Conservation (phyloP, 2,329 filamentous ascomycete species). For the Diaporthe citrichinensis region DNA sequence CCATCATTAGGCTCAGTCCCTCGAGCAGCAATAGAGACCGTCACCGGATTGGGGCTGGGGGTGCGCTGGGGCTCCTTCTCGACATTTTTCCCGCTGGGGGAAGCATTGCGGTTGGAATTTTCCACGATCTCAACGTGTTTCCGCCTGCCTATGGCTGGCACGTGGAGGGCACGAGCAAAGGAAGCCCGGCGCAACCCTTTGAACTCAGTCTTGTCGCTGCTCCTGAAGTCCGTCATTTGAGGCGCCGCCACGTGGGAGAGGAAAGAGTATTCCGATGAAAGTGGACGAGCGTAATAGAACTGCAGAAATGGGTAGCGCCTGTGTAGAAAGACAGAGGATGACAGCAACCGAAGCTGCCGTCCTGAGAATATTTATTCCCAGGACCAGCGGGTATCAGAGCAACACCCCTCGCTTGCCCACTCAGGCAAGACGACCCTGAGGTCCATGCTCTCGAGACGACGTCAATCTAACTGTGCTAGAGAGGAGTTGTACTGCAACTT, state of each 20-base stretch:
- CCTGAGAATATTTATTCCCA: conserved; percentile 28
- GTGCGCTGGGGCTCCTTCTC: background rate
- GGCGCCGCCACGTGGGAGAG: background rate
- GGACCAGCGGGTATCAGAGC: conserved; percentile 6
- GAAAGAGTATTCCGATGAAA: background rate
- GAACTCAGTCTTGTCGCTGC: conserved; percentile 28
- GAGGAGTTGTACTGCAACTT: conserved; percentile 21
- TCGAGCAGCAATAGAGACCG: background rate
- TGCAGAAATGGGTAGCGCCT: background rate
- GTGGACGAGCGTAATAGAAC: background rate
- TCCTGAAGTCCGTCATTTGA: conserved; percentile 38
- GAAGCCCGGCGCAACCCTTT: conserved; percentile 38
- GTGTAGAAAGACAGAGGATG: background rate
- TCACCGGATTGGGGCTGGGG: conserved; percentile 7
- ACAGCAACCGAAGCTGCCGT: conserved; percentile 3
- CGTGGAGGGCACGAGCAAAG: conserved; percentile 39
- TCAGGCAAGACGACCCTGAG: conserved; percentile 17
- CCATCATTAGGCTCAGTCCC: conserved; percentile 2
- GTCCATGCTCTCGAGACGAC: conserved; percentile 25
- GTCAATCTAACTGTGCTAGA: conserved; percentile 23
- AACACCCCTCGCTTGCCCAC: conserved; percentile 5
- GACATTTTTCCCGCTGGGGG: background rate
- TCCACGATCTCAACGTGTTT: conserved; percentile 27
- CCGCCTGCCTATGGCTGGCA: conserved; percentile 35
- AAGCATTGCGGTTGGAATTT: conserved; percentile 8